These are phyloP conservation scores for Myriangium duriaei DNA, from an alignment of 2,329 filamentous ascomycete species.

Conservation along the genomic window DNA sequence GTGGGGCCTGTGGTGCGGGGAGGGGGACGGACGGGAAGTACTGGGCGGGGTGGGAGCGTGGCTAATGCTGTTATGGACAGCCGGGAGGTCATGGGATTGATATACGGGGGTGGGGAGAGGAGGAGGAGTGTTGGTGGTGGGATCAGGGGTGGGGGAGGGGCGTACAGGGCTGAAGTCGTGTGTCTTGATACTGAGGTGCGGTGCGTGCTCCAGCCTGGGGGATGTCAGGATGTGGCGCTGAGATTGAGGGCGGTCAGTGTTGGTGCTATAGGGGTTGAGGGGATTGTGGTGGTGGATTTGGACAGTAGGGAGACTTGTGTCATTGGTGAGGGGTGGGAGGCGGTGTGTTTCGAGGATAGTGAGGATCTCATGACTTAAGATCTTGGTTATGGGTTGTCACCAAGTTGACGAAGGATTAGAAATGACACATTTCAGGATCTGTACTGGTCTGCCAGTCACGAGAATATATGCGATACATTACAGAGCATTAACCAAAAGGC, in stretches of 20 bases:
- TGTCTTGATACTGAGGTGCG: conserved; percentile 3
- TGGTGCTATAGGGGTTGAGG: conserved; percentile 6
- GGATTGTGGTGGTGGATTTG: conserved; percentile 5
- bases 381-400: too few species aligned
- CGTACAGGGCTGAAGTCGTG: conserved; percentile 5
- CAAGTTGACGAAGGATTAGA: too few species aligned
- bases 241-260: conserved; percentile 1
- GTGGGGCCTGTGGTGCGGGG: not conserved
- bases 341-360: conserved; percentile 4
- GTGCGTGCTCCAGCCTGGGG: conserved; percentile 3
- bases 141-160: not conserved
- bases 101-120: not conserved
- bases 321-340: conserved; percentile 8
- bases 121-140: not conserved
- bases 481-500: too few species aligned
- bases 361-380: too few species aligned
- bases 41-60: too few species aligned
- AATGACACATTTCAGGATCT: too few species aligned
- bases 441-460: too few species aligned
- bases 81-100: not conserved
- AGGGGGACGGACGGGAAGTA: too few species aligned
- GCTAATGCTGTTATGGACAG: not conserved
- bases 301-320: conserved; percentile 8
- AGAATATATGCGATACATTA: too few species aligned
- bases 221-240: conserved; percentile 3